Evolutionary conservation across 108 stramenopile genomes (phyloP), one percentile per base, ranked within the genome.

Genomic region (Cyclotella cryptica): DNA sequence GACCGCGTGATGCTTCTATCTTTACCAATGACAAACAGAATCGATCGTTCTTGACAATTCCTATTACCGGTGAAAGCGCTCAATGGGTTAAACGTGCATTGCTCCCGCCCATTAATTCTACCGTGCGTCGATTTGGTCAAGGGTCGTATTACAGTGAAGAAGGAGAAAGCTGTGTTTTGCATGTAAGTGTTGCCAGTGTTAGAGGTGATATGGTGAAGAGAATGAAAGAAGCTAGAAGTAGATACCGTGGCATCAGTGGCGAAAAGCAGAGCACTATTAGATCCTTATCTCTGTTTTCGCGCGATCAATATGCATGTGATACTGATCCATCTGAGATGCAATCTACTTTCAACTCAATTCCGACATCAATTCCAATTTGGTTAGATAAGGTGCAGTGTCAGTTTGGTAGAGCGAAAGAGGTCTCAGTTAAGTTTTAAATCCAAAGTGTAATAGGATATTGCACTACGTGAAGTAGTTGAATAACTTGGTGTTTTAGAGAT

Each of bases 141-240:
- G 61, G 69, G n/a, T 61, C 67, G 1, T 80, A 80, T 29, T 74
- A 80, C 21, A 6, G 22, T 26, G 27, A 43, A 39, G 58, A 49
- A 13, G 75, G 47, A 63, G 61, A 69, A 42, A 58, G 62, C n/a
- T 69, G 74, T 54, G 61, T 81, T 30, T 51, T 81, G 27, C 80
- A 81, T 58, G 80, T 75, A n/a, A 81, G 73, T 57, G 53, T 81
- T 45, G 80, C 80, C 24, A 81, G 80, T 75, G 64, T 75, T 19
- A 75, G 71, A 54, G 80, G 80, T 19, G 54, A 81, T 17, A 64
- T 81, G 69, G 58, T 81, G 28, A 59, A 67, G 22, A 51, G n/a
- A 26, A 74, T 75, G 43, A 19, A 71, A n/a, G 14, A 66, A 30
- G 55, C 35, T 41, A 40, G 39, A 22, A 12, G n/a, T 18, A 47